Conservation (phyloP, 768 basidiomycete species). For the Psilocybe azurescens region DNA sequence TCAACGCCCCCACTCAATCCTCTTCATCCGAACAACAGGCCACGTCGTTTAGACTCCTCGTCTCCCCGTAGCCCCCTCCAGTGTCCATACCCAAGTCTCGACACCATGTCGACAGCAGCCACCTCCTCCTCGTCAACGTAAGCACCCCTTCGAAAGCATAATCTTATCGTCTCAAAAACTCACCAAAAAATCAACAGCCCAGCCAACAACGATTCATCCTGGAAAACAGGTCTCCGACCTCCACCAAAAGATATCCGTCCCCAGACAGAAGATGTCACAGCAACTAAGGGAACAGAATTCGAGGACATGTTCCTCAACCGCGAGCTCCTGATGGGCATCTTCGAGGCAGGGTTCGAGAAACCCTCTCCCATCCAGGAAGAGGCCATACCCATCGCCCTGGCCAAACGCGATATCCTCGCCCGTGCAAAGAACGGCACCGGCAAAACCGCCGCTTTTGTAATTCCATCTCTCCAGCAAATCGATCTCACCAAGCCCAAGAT, state of each 20-base stretch:
- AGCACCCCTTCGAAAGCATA: slow-evolving; percentile 13
- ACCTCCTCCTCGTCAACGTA: slow-evolving; percentile 32
- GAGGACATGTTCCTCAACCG: slow-evolving; percentile 93
- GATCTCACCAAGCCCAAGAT: slow-evolving; percentile 86
- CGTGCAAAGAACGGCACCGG: slow-evolving; percentile 98
- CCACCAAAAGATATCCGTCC: slow-evolving; percentile 93
- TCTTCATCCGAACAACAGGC: slow-evolving; percentile 1
- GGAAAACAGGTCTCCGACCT: slow-evolving; percentile 81
- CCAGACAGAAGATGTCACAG: slow-evolving; percentile 96
- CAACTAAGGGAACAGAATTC: slow-evolving; percentile 93
- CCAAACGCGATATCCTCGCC: slow-evolving; percentile 92
- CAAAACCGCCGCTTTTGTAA: slow-evolving; percentile 98
- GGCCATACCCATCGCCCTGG: slow-evolving; percentile 94
- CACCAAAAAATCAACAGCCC: slow-evolving; percentile 29
- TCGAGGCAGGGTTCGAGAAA: slow-evolving; percentile 96
- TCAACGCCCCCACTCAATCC: not conserved
- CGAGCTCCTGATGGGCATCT: slow-evolving; percentile 99
- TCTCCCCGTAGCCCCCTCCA: not conserved
- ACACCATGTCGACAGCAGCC: slow-evolving; percentile 30
- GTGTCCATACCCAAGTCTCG: slow-evolving; percentile 5
- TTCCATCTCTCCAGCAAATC: slow-evolving; percentile 93
- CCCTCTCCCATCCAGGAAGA: slow-evolving; percentile 99
- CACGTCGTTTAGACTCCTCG: slow-evolving; percentile 20
- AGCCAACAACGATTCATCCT: slow-evolving; percentile 48
- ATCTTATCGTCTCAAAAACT: slow-evolving; percentile 4